phyloP scores from a whole-genome alignment of 1,139 yeast species.

The Blastobotrys raffinosifermentans region DNA sequence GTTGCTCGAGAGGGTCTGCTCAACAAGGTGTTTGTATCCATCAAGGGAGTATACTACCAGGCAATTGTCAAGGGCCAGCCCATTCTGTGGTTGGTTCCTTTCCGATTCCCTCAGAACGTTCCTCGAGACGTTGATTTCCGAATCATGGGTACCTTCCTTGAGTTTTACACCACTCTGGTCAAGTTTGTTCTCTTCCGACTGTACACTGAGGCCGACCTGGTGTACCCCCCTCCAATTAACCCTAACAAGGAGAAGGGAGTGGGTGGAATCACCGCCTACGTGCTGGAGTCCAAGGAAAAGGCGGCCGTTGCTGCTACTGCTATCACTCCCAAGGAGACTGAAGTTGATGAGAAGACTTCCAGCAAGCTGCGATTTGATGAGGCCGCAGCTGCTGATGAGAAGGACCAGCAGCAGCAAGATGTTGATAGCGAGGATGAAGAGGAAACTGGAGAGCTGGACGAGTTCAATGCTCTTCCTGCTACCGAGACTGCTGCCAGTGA shows the following conservation, averaged over 20 bases:
- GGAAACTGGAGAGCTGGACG: slow-evolving; percentile 51
- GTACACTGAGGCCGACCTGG: slow-evolving; percentile 76
- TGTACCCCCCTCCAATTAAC: slow-evolving; percentile 88
- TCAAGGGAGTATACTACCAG: slow-evolving; percentile 95
- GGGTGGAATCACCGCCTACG: slow-evolving; percentile 84
- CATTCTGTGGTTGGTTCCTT: slow-evolving; percentile 93
- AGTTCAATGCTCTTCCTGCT: slow-evolving; percentile 51
- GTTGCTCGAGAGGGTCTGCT: slow-evolving; percentile 79
- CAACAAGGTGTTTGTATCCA: slow-evolving; percentile 88
- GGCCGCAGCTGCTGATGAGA: slow-evolving; percentile 34
- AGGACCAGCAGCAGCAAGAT: slow-evolving; percentile 50
- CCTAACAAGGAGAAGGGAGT: slow-evolving; percentile 66
- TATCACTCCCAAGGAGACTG: slow-evolving; percentile 35
- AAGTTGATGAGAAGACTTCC: slow-evolving; percentile 13
- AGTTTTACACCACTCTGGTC: slow-evolving; percentile 85
- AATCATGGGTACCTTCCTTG: slow-evolving; percentile 94
- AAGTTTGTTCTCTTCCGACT: slow-evolving; percentile 83
- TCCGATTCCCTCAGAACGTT: slow-evolving; percentile 91
- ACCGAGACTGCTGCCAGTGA: slow-evolving; percentile 67
- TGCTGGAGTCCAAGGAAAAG: slow-evolving; percentile 52
- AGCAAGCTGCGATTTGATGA: slow-evolving; percentile 21
- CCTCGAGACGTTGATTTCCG: slow-evolving; percentile 94
- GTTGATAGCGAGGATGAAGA: slow-evolving; percentile 37
- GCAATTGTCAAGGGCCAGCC: slow-evolving; percentile 89
- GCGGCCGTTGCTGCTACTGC: slow-evolving; percentile 26